These are phyloP conservation scores for Eruca vesicaria DNA, from an alignment of 441 rosid species.

Conservation along the genomic window DNA sequence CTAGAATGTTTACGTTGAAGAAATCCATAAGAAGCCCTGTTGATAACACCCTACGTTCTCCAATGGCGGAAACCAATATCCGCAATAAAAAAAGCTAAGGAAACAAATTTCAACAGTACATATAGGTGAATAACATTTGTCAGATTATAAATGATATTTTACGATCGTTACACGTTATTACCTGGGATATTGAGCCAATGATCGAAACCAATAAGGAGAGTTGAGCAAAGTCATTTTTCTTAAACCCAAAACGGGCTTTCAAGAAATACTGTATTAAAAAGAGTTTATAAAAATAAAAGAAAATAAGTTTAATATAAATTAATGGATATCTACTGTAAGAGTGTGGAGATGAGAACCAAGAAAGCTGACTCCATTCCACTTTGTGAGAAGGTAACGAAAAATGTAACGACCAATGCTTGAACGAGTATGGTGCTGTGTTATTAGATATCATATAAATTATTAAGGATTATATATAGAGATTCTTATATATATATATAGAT, in stretches of 20 bases:
- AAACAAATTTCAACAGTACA: neutral
- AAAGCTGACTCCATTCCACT: conserved; percentile 57
- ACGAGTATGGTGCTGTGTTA: conserved; percentile 54
- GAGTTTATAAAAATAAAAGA: too few species aligned
- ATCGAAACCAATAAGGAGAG: conserved; percentile 45
- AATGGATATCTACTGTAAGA: too few species aligned
- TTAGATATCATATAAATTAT: neutral
- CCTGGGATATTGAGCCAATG: conserved; percentile 64
- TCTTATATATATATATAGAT: neutral
- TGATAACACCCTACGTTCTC: conserved; percentile 65
- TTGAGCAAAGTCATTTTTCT: conserved; percentile 76
- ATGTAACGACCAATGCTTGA: conserved; percentile 66
- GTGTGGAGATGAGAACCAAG: conserved; percentile 41
- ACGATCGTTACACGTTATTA: neutral
- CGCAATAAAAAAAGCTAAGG: conserved; percentile 74
- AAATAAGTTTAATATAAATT: too few species aligned
- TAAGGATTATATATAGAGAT: neutral
- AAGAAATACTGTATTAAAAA: conserved; percentile 66
- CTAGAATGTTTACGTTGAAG: conserved; percentile 39
- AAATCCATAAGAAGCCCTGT: conserved; percentile 54
- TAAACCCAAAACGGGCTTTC: conserved; percentile 80
- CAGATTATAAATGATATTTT: neutral
- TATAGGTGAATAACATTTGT: neutral
- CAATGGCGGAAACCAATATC: conserved; percentile 48
- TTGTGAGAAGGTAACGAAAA: conserved; percentile 55